Conservation (phyloP, 345 rosid genomes). For the Gossypium thurberi region DNA sequence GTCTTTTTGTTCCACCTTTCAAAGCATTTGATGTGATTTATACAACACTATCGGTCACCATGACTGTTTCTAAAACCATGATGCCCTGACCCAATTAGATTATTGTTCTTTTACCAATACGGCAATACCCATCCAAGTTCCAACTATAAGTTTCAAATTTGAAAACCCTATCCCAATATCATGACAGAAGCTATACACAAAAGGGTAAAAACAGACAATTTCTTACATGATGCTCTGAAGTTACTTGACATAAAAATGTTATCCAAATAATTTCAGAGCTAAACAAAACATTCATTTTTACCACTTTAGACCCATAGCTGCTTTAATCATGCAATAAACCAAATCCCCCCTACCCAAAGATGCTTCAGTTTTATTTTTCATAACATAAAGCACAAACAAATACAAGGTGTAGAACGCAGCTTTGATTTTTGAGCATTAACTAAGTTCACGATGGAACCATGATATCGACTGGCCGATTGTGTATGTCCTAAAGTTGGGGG, state of each 20-base stretch:
- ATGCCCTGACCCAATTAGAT: not conserved
- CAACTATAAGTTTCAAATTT: too few relatives aligned
- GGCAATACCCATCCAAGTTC: too few relatives aligned
- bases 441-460: not conserved
- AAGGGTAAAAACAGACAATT: not conserved
- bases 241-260: conserved; percentile 7
- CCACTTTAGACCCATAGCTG: not conserved
- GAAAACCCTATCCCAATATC: too few relatives aligned
- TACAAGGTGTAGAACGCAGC: not conserved
- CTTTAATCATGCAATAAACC: not conserved
- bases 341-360: not conserved
- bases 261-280: not conserved
- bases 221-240: not conserved
- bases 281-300: not conserved
- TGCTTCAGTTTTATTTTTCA: not conserved
- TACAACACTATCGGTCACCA: too few relatives aligned
- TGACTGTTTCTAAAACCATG: not conserved
- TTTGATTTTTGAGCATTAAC: not conserved
- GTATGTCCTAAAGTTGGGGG: not conserved
- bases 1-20: not conserved
- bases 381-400: not conserved
- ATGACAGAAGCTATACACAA: too few relatives aligned
- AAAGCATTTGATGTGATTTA: not conserved
- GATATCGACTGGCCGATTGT: not conserved
- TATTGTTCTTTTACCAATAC: too few relatives aligned